Evolutionary conservation across 2,329 filamentous ascomycete species (phyloP).

Genomic region (Colletotrichum gloeosporioides): DNA sequence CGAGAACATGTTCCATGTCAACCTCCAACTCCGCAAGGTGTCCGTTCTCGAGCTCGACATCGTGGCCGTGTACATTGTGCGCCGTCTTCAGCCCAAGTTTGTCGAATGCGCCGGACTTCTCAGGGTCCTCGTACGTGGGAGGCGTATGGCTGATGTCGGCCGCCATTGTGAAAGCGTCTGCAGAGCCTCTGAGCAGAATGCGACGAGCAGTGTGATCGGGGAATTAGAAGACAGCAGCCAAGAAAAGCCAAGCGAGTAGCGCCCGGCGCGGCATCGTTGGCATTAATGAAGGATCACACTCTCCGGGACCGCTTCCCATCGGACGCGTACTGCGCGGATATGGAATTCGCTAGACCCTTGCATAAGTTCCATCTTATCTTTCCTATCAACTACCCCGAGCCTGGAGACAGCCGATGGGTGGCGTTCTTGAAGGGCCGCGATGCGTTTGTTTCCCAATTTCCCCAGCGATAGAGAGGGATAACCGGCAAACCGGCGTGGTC

Average conservation of each 20-base stretch:
- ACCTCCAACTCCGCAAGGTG: conserved; percentile 16
- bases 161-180: background rate
- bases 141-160: conserved; percentile 11
- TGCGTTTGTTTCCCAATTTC: background rate
- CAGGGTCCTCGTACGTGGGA: background rate
- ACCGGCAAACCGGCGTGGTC: background rate
- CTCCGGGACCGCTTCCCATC: background rate
- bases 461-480: background rate
- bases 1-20: conserved; percentile 6
- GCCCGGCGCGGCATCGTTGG: conserved; percentile 16
- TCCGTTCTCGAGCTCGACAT: conserved; percentile 15
- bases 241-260: conserved; percentile 12
- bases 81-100: background rate
- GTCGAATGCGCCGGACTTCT: background rate
- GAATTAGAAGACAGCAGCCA: background rate
- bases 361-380: background rate
- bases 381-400: background rate
- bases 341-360: background rate
- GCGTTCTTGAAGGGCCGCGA: background rate
- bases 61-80: background rate
- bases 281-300: background rate
- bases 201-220: background rate
- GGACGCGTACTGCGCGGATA: background rate
- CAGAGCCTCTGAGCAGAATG: background rate
- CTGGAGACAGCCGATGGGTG: background rate